These are phyloP conservation scores for Coemansia interrupta DNA, from an alignment of 192 early-diverging fungal species.

Conservation along the genomic window DNA sequence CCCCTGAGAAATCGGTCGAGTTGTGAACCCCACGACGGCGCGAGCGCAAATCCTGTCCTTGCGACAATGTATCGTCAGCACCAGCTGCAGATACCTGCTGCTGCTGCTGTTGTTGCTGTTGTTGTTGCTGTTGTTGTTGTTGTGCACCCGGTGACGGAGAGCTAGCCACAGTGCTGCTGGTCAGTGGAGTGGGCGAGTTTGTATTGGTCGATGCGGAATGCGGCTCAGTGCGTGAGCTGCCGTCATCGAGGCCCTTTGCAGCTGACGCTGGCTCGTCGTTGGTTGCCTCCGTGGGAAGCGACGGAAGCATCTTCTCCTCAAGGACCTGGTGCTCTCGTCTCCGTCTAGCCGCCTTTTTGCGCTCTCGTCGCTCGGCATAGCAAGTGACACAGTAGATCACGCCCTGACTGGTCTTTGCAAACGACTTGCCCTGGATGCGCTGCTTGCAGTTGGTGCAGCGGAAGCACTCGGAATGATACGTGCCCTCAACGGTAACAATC, in stretches of 20 bases:
- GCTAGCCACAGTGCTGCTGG: conserved; percentile 2
- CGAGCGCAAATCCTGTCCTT: not conserved
- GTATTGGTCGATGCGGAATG: not conserved
- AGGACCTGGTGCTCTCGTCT: conserved; percentile 45
- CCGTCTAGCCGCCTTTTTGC: conserved; percentile 60
- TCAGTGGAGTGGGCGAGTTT: conserved; percentile 1
- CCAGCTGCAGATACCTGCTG: not conserved
- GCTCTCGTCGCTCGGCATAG: conserved; percentile 63
- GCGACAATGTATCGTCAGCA: conserved; percentile 1
- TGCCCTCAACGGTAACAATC: conserved; percentile 78
- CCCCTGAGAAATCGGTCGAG: conserved; percentile 18
- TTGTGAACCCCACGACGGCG: conserved; percentile 28
- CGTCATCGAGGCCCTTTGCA: not conserved
- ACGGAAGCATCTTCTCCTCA: conserved; percentile 50
- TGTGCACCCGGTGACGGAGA: not conserved
- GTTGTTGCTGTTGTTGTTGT: conserved; percentile 5
- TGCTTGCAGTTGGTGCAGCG: conserved; percentile 68
- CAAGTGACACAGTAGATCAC: conserved; percentile 70
- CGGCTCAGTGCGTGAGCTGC: not conserved
- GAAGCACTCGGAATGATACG: conserved; percentile 80
- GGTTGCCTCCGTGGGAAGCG: conserved; percentile 38
- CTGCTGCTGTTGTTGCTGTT: conserved; percentile 1
- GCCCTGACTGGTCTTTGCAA: conserved; percentile 78
- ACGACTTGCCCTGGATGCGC: conserved; percentile 72
- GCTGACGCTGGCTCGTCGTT: conserved; percentile 4